These are phyloP conservation scores for Boletus semigastroideus DNA, from an alignment of 1,284 basidiomycete species.

Conservation along the genomic window DNA sequence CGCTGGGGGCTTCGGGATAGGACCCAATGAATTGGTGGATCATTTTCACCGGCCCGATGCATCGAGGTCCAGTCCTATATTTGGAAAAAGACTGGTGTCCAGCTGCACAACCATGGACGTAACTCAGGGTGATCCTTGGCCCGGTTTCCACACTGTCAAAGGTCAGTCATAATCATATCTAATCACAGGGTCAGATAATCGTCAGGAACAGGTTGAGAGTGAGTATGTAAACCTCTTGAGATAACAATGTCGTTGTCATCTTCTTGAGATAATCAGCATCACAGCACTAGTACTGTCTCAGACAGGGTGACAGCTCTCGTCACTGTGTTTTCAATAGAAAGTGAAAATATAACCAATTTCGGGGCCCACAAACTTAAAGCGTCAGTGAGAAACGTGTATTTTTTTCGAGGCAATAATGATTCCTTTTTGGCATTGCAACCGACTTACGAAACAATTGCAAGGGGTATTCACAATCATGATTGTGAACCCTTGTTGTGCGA, in stretches of 20 bases:
- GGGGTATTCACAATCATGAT: constrained; percentile 5
- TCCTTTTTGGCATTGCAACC: neutral
- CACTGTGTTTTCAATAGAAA: neutral
- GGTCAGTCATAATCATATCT: neutral
- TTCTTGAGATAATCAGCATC: neutral
- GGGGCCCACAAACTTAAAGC: neutral
- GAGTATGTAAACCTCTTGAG: neutral
- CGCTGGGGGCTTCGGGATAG: neutral
- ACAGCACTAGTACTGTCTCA: neutral
- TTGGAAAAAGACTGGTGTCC: neutral
- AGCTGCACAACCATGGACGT: neutral
- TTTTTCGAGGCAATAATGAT: neutral
- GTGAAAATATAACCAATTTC: constrained; percentile 4
- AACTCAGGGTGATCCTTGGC: neutral
- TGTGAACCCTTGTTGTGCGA: constrained; percentile 5
- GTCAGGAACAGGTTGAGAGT: neutral
- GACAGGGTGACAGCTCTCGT: neutral
- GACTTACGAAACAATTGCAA: neutral
- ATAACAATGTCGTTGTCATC: neutral
- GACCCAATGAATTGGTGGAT: neutral
- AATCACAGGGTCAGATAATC: neutral
- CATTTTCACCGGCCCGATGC: neutral
- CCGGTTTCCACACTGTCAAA: neutral
- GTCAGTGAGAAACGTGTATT: neutral
- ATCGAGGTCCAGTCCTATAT: neutral